Evolutionary conservation across 2,329 filamentous ascomycete species (phyloP).

Genomic region (Coleophoma crateriformis): DNA sequence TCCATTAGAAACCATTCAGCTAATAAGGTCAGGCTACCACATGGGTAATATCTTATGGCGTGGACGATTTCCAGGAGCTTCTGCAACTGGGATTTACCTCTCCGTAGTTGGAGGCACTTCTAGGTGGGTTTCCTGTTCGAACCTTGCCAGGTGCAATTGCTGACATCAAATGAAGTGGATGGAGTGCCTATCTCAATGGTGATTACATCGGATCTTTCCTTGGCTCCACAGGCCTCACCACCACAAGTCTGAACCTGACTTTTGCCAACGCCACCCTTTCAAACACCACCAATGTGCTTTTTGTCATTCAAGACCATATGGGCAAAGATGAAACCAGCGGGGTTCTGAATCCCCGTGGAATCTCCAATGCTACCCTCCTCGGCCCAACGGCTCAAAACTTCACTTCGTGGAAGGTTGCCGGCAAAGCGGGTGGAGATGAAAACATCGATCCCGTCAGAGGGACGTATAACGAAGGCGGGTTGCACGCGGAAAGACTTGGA

Average conservation of each 20-base stretch:
- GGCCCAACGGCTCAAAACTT: constrained; percentile 15
- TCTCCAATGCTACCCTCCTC: constrained; percentile 45
- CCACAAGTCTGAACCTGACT: constrained; percentile 35
- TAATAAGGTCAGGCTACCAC: constrained; percentile 27
- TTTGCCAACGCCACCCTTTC: constrained; percentile 41
- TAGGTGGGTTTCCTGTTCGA: background rate
- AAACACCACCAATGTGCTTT: constrained; percentile 38
- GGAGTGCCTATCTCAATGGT: constrained; percentile 40
- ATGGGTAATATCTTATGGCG: constrained; percentile 38
- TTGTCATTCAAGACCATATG: constrained; percentile 54
- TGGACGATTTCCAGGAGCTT: constrained; percentile 15
- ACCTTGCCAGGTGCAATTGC: background rate
- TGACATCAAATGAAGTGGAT: constrained; percentile 10
- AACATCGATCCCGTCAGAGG: constrained; percentile 51
- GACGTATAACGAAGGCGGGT: constrained; percentile 50
- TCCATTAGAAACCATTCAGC: too few species aligned
- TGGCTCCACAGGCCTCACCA: constrained; percentile 36
- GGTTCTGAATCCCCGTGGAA: constrained; percentile 44
- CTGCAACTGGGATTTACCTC: constrained; percentile 23
- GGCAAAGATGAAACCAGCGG: constrained; percentile 49
- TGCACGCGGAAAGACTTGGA: constrained; percentile 51
- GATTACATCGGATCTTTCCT: constrained; percentile 49
- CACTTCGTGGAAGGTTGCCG: constrained; percentile 48
- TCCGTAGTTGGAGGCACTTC: constrained; percentile 14
- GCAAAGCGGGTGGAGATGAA: constrained; percentile 46